These are phyloP conservation scores for Aspergillus fumigatus DNA, from an alignment of 2,329 filamentous ascomycete species.

Conservation along the genomic window DNA sequence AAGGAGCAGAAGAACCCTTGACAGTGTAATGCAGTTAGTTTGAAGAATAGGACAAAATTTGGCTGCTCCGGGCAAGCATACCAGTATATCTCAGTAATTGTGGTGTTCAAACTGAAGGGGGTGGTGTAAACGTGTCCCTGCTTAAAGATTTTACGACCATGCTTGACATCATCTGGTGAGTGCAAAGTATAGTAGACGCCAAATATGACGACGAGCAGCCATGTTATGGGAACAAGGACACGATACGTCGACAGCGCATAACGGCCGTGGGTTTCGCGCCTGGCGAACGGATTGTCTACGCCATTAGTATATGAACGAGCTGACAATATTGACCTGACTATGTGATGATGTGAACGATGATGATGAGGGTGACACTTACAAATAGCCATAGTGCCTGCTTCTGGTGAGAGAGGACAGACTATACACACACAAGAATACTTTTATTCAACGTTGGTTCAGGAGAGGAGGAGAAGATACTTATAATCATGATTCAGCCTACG, in stretches of 20 bases:
- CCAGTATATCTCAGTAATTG: slow-evolving; percentile 70
- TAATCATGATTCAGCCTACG: not conserved
- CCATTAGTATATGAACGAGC: not conserved
- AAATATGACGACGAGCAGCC: slow-evolving; percentile 67
- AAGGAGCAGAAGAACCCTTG: slow-evolving; percentile 67
- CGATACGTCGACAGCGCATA: slow-evolving; percentile 68
- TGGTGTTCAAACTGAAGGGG: slow-evolving; percentile 69
- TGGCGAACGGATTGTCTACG: slow-evolving; percentile 66
- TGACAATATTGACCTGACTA: not conserved
- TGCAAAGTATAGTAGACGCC: slow-evolving; percentile 70
- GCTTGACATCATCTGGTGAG: slow-evolving; percentile 58
- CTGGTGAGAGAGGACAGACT: not conserved
- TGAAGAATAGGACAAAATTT: not conserved
- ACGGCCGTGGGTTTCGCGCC: slow-evolving; percentile 60
- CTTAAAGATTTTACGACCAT: slow-evolving; percentile 66
- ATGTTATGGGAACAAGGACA: slow-evolving; percentile 67
- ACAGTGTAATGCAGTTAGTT: not conserved
- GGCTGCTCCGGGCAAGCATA: slow-evolving; percentile 32
- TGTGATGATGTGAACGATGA: not conserved
- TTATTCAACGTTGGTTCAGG: not conserved
- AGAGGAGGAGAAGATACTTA: not conserved
- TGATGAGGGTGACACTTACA: slow-evolving; percentile 8
- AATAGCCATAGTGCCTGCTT: slow-evolving; percentile 4
- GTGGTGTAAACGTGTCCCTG: slow-evolving; percentile 65
- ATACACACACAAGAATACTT: not conserved